A percentile compares a stretch with the other conserved stretches of the same genome.
Conservation (phyloP, 2,329 filamentous ascomycete species). For the Drechslerella dactyloides region DNA sequence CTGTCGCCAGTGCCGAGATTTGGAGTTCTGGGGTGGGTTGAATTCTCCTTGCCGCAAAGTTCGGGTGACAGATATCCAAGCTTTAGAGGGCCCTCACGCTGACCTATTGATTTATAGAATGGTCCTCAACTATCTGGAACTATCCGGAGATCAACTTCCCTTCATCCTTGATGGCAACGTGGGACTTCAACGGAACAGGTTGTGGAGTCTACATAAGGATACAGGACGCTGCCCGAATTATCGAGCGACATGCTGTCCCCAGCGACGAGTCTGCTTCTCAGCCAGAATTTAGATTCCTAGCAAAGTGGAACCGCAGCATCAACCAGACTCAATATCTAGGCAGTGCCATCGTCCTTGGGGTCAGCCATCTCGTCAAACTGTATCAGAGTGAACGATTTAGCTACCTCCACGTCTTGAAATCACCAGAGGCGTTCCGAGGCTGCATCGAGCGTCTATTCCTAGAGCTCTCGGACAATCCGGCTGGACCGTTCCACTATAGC, state of each 20-base stretch:
- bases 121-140: too few species aligned
- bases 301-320: constrained; percentile 16
- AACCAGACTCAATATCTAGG: constrained; percentile 14
- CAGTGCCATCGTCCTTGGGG: constrained; percentile 2
- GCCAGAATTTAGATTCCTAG: constrained; percentile 16
- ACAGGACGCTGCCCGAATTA: constrained; percentile 4
- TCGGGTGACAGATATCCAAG: too few species aligned
- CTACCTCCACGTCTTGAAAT: constrained; percentile 24
- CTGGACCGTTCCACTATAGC: too few species aligned
- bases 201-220: constrained; percentile 16
- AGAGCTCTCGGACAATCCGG: too few species aligned
- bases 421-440: not conserved
- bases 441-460: not conserved
- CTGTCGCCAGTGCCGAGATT: constrained; percentile 14
- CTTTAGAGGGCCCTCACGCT: too few species aligned
- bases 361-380: not conserved
- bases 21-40: constrained; percentile 26
- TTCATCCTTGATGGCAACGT: constrained; percentile 13
- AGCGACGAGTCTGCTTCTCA: constrained; percentile 4
- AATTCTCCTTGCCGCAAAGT: too few species aligned
- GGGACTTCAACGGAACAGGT: constrained; percentile 7
- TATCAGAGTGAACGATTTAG: constrained; percentile 12
- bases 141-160: constrained; percentile 37
- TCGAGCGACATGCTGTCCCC: constrained; percentile 20
- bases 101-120: too few species aligned